Base-by-base conservation (phyloP, 164 flowering plant species). In the Macadamia tetraphylla region DNA sequence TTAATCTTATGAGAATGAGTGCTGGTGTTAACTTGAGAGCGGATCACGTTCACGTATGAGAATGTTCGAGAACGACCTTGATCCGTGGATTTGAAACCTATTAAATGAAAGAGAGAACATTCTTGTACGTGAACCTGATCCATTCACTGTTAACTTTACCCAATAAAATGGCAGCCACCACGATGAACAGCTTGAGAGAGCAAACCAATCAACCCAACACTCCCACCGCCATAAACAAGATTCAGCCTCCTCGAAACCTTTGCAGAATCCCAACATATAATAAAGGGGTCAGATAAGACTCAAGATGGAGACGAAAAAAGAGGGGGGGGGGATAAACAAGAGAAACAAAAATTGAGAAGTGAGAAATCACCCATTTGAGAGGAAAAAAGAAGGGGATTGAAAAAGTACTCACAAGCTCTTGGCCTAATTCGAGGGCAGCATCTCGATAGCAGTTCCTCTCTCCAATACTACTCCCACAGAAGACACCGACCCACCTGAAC, bases 221-320 rank as follows among this genome's bases (percentile, higher is more conserved):
- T 77, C 29, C 81, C 84, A 29, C 82, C 84, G 1, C 81, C 84
- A 77, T 81, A 81, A 42, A 79, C 81, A 46, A 81, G 75, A 59
- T 77, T 72, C 65, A 79, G 30, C 31, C 55, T 71, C 71, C 81
- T 75, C 1, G 77, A 61, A 12, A 81, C 81, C 82, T 77, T 32
- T 40, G 63, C 35, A 61, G 7, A 52, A 52, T 8, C 40, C 18
- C 7, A 17, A 60, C 29, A 49, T 60, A 9, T 11, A 40, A 35
- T 5, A 57, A 42, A 48, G 3, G 23, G 23, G 3, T 8, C 64
- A 29, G 13, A 23, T 11, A 12, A 57, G 55, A 42, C 32, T 23
- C 56, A 58, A 51, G 40, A 9, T 14, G 14, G 9, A 51, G 13
- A n/a, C 43, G 17, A 57, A 17, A 3, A 18, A 23, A 23, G n/a